Conservation (phyloP, 768 basidiomycete genomes). For the Hemileccinum rubropunctum region DNA sequence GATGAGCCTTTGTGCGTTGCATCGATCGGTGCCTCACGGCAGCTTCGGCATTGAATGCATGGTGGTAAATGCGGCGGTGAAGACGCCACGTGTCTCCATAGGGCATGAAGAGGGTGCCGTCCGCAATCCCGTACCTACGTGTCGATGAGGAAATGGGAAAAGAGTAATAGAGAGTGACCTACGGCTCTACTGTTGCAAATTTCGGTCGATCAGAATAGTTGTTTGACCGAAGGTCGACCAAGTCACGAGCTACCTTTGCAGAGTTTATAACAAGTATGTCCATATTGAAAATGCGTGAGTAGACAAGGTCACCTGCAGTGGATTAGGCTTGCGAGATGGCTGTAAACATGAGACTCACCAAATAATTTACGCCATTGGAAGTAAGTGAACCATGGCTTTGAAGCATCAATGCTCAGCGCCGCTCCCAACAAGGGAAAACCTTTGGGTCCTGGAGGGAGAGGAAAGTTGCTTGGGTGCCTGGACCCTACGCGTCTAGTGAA, state of each 20-base stretch:
- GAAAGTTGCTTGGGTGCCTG: neutral
- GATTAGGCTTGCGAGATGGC: neutral
- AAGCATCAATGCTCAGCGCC: constrained; percentile 23
- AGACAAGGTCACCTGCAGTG: constrained; percentile 20
- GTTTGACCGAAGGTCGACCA: constrained; percentile 27
- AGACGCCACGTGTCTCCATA: constrained; percentile 41
- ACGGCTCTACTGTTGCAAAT: constrained; percentile 23
- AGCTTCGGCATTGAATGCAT: constrained; percentile 31
- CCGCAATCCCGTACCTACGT: constrained; percentile 33
- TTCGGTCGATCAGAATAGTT: constrained; percentile 36
- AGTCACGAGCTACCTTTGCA: constrained; percentile 23
- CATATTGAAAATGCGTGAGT: constrained; percentile 22
- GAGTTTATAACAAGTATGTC: constrained; percentile 28
- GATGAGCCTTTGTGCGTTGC: constrained; percentile 32
- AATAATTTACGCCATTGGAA: constrained; percentile 29
- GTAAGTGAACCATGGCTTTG: constrained; percentile 34
- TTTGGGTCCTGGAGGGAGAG: constrained; percentile 51
- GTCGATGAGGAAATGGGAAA: neutral
- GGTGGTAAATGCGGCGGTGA: constrained; percentile 34
- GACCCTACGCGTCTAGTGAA: constrained; percentile 4
- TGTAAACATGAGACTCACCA: constrained; percentile 9
- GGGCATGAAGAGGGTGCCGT: constrained; percentile 31
- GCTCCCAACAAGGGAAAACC: constrained; percentile 37
- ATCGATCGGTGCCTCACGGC: constrained; percentile 29
- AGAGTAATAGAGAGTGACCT: neutral